Evolutionary conservation across 129 eudicot species (phyloP).

Genomic region (Gnaphalium uliginosum): DNA sequence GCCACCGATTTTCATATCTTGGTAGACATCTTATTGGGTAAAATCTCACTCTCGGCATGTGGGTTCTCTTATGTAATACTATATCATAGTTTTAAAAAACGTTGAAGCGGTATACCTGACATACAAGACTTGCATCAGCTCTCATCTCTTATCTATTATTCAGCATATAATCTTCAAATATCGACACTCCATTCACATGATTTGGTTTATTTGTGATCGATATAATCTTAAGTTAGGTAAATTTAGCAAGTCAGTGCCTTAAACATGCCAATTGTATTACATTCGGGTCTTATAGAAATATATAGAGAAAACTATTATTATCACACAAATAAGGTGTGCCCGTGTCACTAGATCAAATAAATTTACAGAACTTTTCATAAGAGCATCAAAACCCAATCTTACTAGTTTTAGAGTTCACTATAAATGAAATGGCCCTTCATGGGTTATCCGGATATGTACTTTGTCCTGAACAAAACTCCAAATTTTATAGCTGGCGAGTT

Average conservation of each 20-base stretch:
- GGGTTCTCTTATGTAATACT: constrained; percentile 6
- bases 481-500: constrained; percentile 44
- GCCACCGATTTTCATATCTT: constrained; percentile 14
- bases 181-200: constrained; percentile 28
- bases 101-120: not conserved
- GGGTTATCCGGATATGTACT: constrained; percentile 35
- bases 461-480: constrained; percentile 48
- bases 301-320: constrained; percentile 17
- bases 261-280: constrained; percentile 20
- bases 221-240: constrained; percentile 24
- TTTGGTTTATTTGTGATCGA: constrained; percentile 26
- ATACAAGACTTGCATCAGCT: not conserved
- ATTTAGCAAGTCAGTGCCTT: constrained; percentile 14
- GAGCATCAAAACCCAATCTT: constrained; percentile 15
- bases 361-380: constrained; percentile 13
- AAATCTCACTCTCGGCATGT: constrained; percentile 15
- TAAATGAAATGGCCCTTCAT: constrained; percentile 32
- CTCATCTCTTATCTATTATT: constrained; percentile 7
- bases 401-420: constrained; percentile 26
- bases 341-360: not conserved
- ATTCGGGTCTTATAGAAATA: constrained; percentile 8
- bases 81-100: not conserved
- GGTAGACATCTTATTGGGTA: constrained; percentile 24
- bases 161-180: not conserved
- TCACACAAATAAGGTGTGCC: constrained; percentile 28